Evolutionary conservation across 441 rosid species (phyloP).

Genomic region (Euphorbia celastroides): DNA sequence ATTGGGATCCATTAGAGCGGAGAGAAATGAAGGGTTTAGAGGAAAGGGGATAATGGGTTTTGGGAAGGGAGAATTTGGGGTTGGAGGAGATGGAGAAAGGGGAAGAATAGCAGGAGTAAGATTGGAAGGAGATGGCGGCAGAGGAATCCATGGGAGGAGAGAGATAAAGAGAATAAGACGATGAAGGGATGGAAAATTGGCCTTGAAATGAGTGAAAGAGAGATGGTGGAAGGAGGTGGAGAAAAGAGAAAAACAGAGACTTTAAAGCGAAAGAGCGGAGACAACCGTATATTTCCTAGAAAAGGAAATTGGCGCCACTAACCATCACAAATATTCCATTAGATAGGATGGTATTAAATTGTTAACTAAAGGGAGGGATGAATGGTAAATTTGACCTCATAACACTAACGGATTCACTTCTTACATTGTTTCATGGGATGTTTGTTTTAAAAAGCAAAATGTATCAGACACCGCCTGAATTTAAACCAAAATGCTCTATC

Average conservation of each 20-base stretch:
- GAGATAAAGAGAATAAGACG: too few species aligned
- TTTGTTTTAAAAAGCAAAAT: too few species aligned
- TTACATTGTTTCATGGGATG: too few species aligned
- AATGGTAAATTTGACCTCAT: too few species aligned
- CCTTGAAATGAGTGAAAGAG: neutral
- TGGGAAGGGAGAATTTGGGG: too few species aligned
- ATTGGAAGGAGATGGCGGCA: slow-evolving; percentile 29
- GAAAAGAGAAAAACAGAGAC: neutral
- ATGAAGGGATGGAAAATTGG: neutral
- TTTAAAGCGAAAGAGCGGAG: neutral
- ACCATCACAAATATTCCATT: neutral
- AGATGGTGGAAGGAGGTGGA: too few species aligned
- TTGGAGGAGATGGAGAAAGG: slow-evolving; percentile 18
- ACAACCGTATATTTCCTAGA: neutral
- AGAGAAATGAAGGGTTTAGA: slow-evolving; percentile 30
- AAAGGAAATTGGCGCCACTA: slow-evolving; percentile 1
- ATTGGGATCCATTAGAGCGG: slow-evolving; percentile 26
- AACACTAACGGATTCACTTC: too few species aligned
- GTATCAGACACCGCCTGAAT: too few species aligned
- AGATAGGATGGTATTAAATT: neutral
- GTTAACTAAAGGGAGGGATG: too few species aligned
- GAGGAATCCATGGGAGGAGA: slow-evolving; percentile 19
- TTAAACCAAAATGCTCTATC: too few species aligned
- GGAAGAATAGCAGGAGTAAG: slow-evolving; percentile 23
- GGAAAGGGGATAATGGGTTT: slow-evolving; percentile 14